phyloP scores from a whole-genome alignment of 1,284 basidiomycete species.

The Schizophyllum commune region DNA sequence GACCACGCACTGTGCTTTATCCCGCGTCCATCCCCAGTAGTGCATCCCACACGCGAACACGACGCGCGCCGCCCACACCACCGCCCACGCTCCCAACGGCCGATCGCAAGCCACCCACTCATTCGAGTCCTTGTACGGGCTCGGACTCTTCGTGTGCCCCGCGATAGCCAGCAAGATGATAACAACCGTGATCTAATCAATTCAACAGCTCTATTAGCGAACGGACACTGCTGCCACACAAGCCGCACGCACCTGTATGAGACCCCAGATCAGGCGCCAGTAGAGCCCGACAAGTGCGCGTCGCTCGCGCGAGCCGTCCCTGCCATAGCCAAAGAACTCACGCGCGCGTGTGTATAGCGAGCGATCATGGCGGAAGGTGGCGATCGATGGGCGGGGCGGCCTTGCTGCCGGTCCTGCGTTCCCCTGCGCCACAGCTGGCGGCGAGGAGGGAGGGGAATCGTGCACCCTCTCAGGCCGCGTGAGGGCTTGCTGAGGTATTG shows the following conservation, averaged over 20 bases:
- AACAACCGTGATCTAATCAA: conserved; percentile 42
- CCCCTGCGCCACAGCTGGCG: neutral
- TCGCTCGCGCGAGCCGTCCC: conserved; percentile 44
- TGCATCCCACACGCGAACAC: conserved; percentile 42
- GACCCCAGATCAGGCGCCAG: conserved; percentile 46
- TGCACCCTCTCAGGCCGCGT: neutral
- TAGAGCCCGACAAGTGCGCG: conserved; percentile 51
- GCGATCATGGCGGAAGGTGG: conserved; percentile 9
- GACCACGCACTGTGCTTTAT: conserved; percentile 32
- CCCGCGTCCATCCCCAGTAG: conserved; percentile 53
- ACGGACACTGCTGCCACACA: neutral
- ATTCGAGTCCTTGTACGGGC: conserved; percentile 18
- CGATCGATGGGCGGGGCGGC: neutral
- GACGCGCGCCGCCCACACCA: conserved; percentile 58
- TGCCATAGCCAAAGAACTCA: conserved; percentile 47
- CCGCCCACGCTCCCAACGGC: conserved; percentile 65
- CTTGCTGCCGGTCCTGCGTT: neutral
- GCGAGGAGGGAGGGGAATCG: neutral
- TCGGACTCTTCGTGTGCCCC: conserved; percentile 39
- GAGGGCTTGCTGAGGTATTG: neutral
- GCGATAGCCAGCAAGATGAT: conserved; percentile 46
- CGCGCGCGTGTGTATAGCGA: conserved; percentile 26
- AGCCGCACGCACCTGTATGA: conserved; percentile 43
- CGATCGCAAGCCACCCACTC: conserved; percentile 64
- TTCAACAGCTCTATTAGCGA: neutral